A percentile compares a stretch with the other conserved stretches of the same genome.
Evolutionary conservation across 306 rosid genomes (phyloP).

Genomic region (Begonia fuchsioides): DNA sequence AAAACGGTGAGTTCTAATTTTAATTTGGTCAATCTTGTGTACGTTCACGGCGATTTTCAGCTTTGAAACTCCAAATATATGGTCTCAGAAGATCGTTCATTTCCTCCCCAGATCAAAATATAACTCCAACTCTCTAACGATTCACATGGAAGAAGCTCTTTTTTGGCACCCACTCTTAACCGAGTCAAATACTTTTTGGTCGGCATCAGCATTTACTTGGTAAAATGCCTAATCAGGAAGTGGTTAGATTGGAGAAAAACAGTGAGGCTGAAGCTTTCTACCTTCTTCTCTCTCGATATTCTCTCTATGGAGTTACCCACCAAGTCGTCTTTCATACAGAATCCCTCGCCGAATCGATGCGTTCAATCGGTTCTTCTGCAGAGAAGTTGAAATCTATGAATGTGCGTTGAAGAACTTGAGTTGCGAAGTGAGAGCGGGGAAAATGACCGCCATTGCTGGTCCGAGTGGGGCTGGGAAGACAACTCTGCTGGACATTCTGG

Average conservation of each 20-base stretch:
- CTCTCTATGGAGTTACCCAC: slow-evolving; percentile 14
- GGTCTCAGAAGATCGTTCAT: too few species aligned
- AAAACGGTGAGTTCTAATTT: too few species aligned
- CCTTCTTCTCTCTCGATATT: background rate
- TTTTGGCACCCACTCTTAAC: too few species aligned
- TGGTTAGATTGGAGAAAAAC: background rate
- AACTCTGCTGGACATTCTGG: slow-evolving; percentile 27
- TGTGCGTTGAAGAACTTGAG: slow-evolving; percentile 24
- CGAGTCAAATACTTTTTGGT: too few species aligned
- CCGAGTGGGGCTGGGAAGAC: slow-evolving; percentile 43
- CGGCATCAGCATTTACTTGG: too few species aligned
- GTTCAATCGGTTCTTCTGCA: slow-evolving; percentile 6
- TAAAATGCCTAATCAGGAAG: too few species aligned
- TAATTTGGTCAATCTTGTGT: too few species aligned
- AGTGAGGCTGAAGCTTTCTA: background rate
- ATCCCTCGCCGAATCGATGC: slow-evolving; percentile 9
- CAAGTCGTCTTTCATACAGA: slow-evolving; percentile 16
- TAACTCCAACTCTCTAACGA: too few species aligned
- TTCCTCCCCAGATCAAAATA: too few species aligned
- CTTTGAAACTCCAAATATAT: too few species aligned
- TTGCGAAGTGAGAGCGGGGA: slow-evolving; percentile 28
- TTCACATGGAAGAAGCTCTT: too few species aligned
- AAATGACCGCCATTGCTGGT: slow-evolving; percentile 34
- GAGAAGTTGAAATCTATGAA: slow-evolving; percentile 7
- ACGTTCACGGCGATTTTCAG: too few species aligned